Conservation (phyloP, 164 flowering plant genomes). For the Berberis thunbergii region DNA sequence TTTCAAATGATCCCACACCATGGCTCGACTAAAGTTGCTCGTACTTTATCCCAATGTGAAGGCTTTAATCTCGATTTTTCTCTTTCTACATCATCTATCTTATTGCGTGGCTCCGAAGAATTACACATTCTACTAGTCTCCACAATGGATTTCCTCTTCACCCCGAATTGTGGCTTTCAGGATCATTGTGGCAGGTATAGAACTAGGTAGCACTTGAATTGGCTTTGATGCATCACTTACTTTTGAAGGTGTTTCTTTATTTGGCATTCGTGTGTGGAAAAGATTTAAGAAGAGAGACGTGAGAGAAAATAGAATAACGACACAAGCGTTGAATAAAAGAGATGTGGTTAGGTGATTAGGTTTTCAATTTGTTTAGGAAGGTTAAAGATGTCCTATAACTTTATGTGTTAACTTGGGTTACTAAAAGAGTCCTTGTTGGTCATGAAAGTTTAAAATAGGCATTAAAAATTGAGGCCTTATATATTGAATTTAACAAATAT, state of each 20-base stretch:
- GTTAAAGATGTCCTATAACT: too few relatives aligned
- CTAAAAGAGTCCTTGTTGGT: too few relatives aligned
- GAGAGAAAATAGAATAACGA: too few relatives aligned
- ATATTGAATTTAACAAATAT: too few relatives aligned
- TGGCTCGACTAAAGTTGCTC: slow-evolving; percentile 84
- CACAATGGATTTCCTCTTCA: slow-evolving; percentile 13
- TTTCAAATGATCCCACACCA: slow-evolving; percentile 94
- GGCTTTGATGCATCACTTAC: slow-evolving; percentile 14
- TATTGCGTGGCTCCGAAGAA: slow-evolving; percentile 31
- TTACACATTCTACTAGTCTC: slow-evolving; percentile 14
- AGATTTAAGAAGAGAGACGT: too few relatives aligned
- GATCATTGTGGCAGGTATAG: slow-evolving; percentile 15
- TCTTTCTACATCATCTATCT: slow-evolving; percentile 35
- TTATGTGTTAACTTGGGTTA: too few relatives aligned
- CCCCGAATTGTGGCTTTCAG: slow-evolving; percentile 15
- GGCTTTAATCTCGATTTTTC: slow-evolving; percentile 75
- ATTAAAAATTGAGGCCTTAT: too few relatives aligned
- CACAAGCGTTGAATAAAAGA: too few relatives aligned
- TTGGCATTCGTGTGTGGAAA: slow-evolving; percentile 32
- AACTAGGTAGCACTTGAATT: slow-evolving; percentile 11
- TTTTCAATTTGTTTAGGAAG: too few relatives aligned
- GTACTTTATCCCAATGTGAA: slow-evolving; percentile 97
- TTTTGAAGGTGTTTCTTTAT: slow-evolving; percentile 19
- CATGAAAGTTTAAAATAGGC: too few relatives aligned
- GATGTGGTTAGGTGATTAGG: too few relatives aligned